phyloP scores from a whole-genome alignment of 768 basidiomycete species.

The Pleurotus cornucopiae region DNA sequence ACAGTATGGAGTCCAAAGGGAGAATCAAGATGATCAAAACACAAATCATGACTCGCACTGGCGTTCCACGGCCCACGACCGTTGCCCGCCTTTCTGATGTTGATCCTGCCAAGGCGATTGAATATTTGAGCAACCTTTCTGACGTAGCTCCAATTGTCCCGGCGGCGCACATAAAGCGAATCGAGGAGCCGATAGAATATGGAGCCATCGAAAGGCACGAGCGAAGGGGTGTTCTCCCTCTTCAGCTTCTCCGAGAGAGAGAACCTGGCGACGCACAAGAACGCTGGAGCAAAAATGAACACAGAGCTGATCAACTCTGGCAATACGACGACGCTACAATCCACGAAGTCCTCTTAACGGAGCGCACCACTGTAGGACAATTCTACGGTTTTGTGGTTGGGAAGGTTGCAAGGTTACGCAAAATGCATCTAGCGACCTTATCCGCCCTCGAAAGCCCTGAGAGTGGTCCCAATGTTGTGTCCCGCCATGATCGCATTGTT shows the following conservation, averaged over 20 bases:
- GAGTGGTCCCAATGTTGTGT: conserved; percentile 43
- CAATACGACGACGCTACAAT: conserved; percentile 48
- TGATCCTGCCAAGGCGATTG: conserved; percentile 46
- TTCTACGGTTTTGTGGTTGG: conserved; percentile 72
- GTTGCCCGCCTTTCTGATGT: conserved; percentile 65
- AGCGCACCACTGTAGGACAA: conserved; percentile 68
- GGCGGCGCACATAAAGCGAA: conserved; percentile 36
- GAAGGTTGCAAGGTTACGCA: conserved; percentile 57
- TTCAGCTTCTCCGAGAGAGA: conserved; percentile 45
- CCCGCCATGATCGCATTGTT: conserved; percentile 51
- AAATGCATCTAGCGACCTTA: conserved; percentile 56
- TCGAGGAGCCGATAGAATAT: conserved; percentile 54
- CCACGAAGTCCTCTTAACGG: conserved; percentile 60
- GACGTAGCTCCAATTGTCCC: conserved; percentile 28
- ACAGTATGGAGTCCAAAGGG: conserved; percentile 58
- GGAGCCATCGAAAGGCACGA: conserved; percentile 34
- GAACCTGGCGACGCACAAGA: conserved; percentile 37
- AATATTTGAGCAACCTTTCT: conserved; percentile 54
- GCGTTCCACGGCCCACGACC: conserved; percentile 51
- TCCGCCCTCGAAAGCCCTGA: conserved; percentile 37
- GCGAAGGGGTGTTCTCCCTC: conserved; percentile 30
- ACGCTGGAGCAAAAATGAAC: conserved; percentile 39
- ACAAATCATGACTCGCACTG: conserved; percentile 53
- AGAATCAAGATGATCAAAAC: conserved; percentile 71
- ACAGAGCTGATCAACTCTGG: conserved; percentile 49